These are phyloP conservation scores for Gossypium gossypioides DNA, from an alignment of 441 rosid genomes.

Conservation along the genomic window DNA sequence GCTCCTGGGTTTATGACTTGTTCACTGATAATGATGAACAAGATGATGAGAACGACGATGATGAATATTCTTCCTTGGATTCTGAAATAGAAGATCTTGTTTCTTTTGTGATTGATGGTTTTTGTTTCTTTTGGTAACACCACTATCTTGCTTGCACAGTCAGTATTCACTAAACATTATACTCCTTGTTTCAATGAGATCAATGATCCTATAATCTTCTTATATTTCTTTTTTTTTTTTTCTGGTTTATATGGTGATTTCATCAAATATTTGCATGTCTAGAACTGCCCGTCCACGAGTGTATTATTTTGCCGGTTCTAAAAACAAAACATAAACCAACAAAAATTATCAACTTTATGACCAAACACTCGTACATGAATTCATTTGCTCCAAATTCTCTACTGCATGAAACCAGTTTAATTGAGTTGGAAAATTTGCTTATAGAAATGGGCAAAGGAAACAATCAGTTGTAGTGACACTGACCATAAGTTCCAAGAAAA, in stretches of 20 bases:
- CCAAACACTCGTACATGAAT: neutral
- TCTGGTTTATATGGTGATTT: neutral
- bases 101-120: neutral
- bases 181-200: neutral
- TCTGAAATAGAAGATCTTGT: neutral
- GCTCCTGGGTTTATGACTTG: neutral
- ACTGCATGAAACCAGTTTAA: neutral
- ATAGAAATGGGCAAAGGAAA: neutral
- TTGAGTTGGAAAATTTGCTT: neutral
- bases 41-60: neutral
- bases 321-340: neutral
- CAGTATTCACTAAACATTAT: neutral
- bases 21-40: neutral
- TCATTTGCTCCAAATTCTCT: neutral
- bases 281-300: no score
- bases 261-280: neutral
- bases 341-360: neutral
- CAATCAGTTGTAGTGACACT: neutral
- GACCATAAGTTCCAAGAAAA: neutral
- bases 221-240: neutral
- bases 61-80: constrained; percentile 1
- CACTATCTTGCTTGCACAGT: neutral
- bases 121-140: neutral
- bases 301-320: neutral
- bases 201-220: neutral